Evolutionary conservation across 139 green algal species (phyloP).

Genomic region (Deuterostichococcus epilithicus): DNA sequence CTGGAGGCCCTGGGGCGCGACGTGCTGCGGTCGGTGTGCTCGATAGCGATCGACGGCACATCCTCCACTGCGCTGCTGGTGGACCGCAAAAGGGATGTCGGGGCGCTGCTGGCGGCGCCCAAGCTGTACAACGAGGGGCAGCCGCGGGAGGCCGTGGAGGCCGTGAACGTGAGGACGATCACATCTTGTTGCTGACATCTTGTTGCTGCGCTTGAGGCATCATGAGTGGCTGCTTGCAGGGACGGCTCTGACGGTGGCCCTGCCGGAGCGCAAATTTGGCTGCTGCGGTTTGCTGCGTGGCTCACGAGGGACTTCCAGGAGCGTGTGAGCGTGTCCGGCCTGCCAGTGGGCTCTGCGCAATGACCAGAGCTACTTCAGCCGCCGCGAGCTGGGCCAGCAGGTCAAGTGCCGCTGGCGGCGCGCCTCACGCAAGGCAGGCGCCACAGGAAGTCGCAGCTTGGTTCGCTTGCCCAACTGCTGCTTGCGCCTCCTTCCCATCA

Average conservation of each 20-base stretch:
- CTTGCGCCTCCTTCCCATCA: neutral
- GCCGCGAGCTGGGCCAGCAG: too few species aligned
- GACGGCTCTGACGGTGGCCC: too few species aligned
- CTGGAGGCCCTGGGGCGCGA: slow-evolving; percentile 28
- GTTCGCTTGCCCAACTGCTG: too few species aligned
- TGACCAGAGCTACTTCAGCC: too few species aligned
- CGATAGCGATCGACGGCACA: slow-evolving; percentile 83
- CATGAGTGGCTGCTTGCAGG: neutral
- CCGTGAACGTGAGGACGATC: neutral
- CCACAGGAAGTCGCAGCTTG: too few species aligned
- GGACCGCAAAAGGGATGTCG: slow-evolving; percentile 43
- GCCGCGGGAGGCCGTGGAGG: neutral
- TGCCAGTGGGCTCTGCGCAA: too few species aligned
- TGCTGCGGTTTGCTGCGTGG: too few species aligned
- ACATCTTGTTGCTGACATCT: neutral
- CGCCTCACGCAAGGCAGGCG: too few species aligned
- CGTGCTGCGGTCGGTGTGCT: slow-evolving; percentile 12
- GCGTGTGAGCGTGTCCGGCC: too few species aligned
- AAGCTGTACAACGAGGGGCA: slow-evolving; percentile 82
- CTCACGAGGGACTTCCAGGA: too few species aligned
- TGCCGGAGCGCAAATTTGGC: too few species aligned
- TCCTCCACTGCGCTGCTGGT: slow-evolving; percentile 83
- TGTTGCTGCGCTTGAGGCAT: neutral
- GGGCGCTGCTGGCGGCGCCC: slow-evolving; percentile 44
- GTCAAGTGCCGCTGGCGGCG: too few species aligned